A percentile compares a stretch with the other conserved stretches of the same genome.
Conservation (phyloP, 2,329 filamentous ascomycete genomes). For the Diaporthe vexans region DNA sequence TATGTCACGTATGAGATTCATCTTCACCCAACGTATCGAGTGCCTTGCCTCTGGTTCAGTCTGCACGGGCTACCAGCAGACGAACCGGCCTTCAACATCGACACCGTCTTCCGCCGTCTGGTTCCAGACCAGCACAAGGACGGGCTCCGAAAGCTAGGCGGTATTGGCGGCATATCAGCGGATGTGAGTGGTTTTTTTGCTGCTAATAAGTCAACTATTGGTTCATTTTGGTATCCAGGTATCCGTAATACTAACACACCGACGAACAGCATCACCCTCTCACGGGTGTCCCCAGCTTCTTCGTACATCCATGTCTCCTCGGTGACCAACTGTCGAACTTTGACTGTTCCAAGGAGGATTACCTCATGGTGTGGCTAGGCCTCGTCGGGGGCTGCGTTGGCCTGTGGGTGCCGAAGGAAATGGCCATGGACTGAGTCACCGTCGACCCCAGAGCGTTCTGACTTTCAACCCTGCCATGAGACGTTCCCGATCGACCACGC, state of each 20-base stretch:
- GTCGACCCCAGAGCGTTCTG: not conserved
- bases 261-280: slow-evolving; percentile 82
- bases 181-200: slow-evolving; percentile 70
- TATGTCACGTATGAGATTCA: slow-evolving; percentile 80
- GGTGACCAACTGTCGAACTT: slow-evolving; percentile 83
- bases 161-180: slow-evolving; percentile 81
- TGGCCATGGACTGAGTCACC: slow-evolving; percentile 62
- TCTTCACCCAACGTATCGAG: slow-evolving; percentile 80
- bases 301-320: slow-evolving; percentile 93
- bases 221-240: slow-evolving; percentile 33
- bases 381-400: slow-evolving; percentile 85
- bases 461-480: slow-evolving; percentile 8
- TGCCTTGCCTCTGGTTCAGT: slow-evolving; percentile 83
- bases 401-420: slow-evolving; percentile 80
- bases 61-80: slow-evolving; percentile 70
- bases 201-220: slow-evolving; percentile 49
- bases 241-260: slow-evolving; percentile 57
- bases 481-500: slow-evolving; percentile 20
- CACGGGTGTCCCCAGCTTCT: slow-evolving; percentile 84
- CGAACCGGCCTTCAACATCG: slow-evolving; percentile 72
- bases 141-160: slow-evolving; percentile 71
- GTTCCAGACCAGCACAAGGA: slow-evolving; percentile 77
- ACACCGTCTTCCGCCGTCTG: slow-evolving; percentile 78
- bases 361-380: slow-evolving; percentile 92
- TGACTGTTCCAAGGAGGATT: slow-evolving; percentile 73